Conservation (phyloP, 345 rosid species). For the Hibiscus trionum region DNA sequence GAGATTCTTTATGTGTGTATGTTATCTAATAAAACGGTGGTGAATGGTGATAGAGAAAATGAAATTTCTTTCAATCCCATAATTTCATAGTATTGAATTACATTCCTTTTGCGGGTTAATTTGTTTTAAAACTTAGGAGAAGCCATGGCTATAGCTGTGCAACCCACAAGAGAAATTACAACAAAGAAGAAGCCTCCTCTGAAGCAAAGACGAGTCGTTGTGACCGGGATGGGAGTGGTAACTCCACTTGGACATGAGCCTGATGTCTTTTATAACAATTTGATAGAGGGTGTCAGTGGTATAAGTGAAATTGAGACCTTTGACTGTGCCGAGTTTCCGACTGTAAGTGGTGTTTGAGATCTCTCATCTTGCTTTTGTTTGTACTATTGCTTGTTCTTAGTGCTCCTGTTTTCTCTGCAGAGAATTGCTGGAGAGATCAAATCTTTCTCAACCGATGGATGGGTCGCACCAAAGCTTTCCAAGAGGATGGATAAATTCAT, state of each 20-base stretch:
- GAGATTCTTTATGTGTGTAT: background rate
- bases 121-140: slow-evolving; percentile 32
- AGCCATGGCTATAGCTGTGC: slow-evolving; percentile 61
- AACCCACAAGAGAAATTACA: slow-evolving; percentile 43
- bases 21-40: background rate
- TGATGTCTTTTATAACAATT: slow-evolving; percentile 63
- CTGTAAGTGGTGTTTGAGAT: slow-evolving; percentile 40
- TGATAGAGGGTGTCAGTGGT: slow-evolving; percentile 87
- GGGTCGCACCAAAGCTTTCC: slow-evolving; percentile 77
- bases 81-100: background rate
- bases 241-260: slow-evolving; percentile 86
- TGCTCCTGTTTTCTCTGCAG: slow-evolving; percentile 27
- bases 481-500: slow-evolving; percentile 95
- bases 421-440: slow-evolving; percentile 94
- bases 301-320: slow-evolving; percentile 77
- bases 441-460: slow-evolving; percentile 76
- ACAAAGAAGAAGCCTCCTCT: slow-evolving; percentile 51
- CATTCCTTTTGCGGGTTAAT: background rate
- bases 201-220: slow-evolving; percentile 84
- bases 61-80: background rate
- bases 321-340: slow-evolving; percentile 74
- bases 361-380: slow-evolving; percentile 13
- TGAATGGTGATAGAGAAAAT: background rate
- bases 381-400: slow-evolving; percentile 2
- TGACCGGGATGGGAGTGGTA: slow-evolving; percentile 92